phyloP scores from a whole-genome alignment of 2,329 filamentous ascomycete genomes.

The Zymoseptoria pseudotritici region DNA sequence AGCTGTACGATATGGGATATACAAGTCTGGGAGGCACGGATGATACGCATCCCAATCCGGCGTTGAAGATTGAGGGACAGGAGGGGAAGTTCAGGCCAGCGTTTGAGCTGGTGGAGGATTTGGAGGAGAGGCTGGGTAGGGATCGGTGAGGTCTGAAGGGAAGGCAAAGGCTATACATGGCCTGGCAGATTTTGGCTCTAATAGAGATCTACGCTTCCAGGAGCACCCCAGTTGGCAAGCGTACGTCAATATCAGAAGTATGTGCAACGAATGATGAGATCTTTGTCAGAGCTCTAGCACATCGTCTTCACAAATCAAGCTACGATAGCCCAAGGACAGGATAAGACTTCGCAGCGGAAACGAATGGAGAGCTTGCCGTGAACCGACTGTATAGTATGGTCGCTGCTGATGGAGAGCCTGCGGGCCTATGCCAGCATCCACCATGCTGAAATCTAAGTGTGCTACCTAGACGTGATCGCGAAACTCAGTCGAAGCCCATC shows the following conservation, averaged over 20 bases:
- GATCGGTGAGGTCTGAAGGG: slow-evolving; percentile 24
- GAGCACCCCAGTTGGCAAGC: not conserved
- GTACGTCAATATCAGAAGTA: not conserved
- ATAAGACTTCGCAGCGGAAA: not conserved
- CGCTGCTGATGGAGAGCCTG: not conserved
- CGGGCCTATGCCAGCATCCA: not conserved
- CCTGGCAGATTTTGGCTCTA: not conserved
- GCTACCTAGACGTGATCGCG: not conserved
- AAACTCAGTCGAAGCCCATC: not conserved
- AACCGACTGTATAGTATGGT: not conserved
- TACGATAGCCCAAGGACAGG: not conserved
- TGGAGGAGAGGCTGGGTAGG: slow-evolving; percentile 71
- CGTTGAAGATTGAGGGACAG: slow-evolving; percentile 41
- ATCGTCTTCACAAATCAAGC: not conserved
- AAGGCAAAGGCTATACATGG: not conserved
- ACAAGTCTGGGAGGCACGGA: slow-evolving; percentile 85
- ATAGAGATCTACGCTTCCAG: not conserved
- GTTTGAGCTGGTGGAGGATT: slow-evolving; percentile 49
- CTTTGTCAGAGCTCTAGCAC: not conserved
- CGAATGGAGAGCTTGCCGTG: not conserved
- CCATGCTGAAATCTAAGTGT: not conserved
- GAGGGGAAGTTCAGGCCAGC: slow-evolving; percentile 50
- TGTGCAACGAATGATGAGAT: not conserved
- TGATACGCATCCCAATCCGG: slow-evolving; percentile 86
- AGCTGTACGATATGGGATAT: slow-evolving; percentile 80